Percentiles rank a stretch among this genome's conserved stretches.
phyloP scores from a whole-genome alignment of 106 monocot species.

The Allium fistulosum region DNA sequence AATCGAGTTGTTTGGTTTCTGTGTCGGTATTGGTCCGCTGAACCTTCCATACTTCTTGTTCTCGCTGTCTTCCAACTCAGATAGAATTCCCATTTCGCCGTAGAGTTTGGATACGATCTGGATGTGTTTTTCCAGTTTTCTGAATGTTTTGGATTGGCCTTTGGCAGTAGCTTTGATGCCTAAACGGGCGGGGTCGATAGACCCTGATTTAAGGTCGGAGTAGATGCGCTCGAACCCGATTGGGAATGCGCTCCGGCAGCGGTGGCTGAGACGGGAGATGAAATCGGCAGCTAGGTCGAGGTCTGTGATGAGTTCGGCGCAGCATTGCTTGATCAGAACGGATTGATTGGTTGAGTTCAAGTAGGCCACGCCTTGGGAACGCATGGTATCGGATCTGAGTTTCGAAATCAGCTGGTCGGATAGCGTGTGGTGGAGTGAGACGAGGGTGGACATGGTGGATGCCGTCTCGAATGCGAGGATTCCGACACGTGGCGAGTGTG shows the following conservation, averaged over 20 bases:
- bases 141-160: slow-evolving; percentile 31
- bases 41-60: slow-evolving; percentile 26
- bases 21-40: slow-evolving; percentile 46
- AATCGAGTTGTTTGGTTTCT: slow-evolving; percentile 10
- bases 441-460: slow-evolving; percentile 53
- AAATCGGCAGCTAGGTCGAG: slow-evolving; percentile 50
- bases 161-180: slow-evolving; percentile 5
- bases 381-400: slow-evolving; percentile 45
- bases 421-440: slow-evolving; percentile 51
- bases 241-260: slow-evolving; percentile 17
- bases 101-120: slow-evolving; percentile 19
- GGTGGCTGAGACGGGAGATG: slow-evolving; percentile 31
- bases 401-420: slow-evolving; percentile 39
- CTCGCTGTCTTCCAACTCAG: slow-evolving; percentile 48
- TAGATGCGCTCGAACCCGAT: slow-evolving; percentile 38
- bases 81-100: slow-evolving; percentile 51
- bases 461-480: slow-evolving; percentile 76
- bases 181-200: slow-evolving; percentile 12
- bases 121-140: slow-evolving; percentile 53
- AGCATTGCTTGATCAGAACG: slow-evolving; percentile 54
- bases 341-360: slow-evolving; percentile 64
- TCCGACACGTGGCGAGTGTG: slow-evolving; percentile 17
- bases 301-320: slow-evolving; percentile 52
- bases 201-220: slow-evolving; percentile 42
- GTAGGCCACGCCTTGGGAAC: slow-evolving; percentile 64